phyloP scores from a whole-genome alignment of 352 stramenopile species.

The Pythium grandisporangium region DNA sequence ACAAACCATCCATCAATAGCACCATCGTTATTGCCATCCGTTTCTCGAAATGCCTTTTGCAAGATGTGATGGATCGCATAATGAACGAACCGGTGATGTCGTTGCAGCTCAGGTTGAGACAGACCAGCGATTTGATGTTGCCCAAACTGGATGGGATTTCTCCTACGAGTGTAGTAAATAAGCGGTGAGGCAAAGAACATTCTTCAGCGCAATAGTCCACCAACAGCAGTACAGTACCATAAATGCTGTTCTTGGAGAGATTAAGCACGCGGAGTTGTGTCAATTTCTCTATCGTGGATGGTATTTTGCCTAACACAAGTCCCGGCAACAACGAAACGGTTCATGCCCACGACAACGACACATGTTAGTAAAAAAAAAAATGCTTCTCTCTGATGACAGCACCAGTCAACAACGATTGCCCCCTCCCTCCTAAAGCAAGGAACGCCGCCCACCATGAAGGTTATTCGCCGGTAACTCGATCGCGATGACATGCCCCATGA shows the following conservation, averaged over 20 bases:
- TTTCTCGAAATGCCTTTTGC: conserved; percentile 14
- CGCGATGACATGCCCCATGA: conserved; percentile 61
- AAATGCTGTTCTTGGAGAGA: conserved; percentile 74
- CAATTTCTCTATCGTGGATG: conserved; percentile 37
- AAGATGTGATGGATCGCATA: too few species aligned
- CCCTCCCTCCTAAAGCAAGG: neutral
- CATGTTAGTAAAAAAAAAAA: too few species aligned
- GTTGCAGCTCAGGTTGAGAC: conserved; percentile 78
- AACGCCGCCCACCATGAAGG: conserved; percentile 18
- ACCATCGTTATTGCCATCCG: too few species aligned
- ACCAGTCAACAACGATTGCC: neutral
- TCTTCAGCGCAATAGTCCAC: too few species aligned
- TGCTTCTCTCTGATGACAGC: conserved; percentile 1
- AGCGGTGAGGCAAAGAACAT: too few species aligned
- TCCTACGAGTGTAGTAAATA: too few species aligned
- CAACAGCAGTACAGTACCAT: conserved; percentile 25
- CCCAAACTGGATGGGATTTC: conserved; percentile 47
- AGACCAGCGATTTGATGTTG: conserved; percentile 36
- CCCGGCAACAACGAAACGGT: too few species aligned
- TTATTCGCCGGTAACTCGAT: conserved; percentile 68
- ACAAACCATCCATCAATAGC: neutral
- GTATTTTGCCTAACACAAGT: conserved; percentile 17
- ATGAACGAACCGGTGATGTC: too few species aligned
- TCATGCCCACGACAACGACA: too few species aligned
- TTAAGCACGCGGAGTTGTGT: conserved; percentile 62